A percentile compares a stretch with the other conserved stretches of the same genome.
These are phyloP conservation scores for Backusella luteola DNA, from an alignment of 192 early-diverging fungal species.

Conservation along the genomic window DNA sequence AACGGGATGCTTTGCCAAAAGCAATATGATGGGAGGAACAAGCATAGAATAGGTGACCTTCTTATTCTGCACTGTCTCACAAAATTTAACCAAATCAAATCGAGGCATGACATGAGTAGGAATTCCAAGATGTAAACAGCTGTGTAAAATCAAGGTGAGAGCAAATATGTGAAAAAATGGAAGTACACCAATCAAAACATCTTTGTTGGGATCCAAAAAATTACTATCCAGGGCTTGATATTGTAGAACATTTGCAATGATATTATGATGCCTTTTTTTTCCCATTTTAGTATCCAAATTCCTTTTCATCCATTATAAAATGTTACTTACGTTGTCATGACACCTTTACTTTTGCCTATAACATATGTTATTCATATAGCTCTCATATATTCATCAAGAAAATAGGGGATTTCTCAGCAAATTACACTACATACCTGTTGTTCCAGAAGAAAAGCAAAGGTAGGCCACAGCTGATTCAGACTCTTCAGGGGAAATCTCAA, in stretches of 20 bases:
- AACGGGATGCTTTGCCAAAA: conserved; percentile 61
- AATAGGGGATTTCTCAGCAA: not conserved
- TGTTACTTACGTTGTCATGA: conserved; percentile 42
- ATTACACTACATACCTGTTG: conserved; percentile 18
- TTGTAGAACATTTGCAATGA: conserved; percentile 22
- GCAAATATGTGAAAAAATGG: conserved; percentile 29
- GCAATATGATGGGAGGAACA: conserved; percentile 72
- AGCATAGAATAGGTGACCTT: conserved; percentile 72
- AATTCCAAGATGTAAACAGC: conserved; percentile 16
- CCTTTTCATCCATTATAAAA: conserved; percentile 53
- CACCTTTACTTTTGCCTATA: conserved; percentile 20
- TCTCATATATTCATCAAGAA: no score
- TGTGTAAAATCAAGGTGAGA: conserved; percentile 25
- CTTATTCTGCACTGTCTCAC: conserved; percentile 71
- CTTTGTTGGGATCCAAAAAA: conserved; percentile 36
- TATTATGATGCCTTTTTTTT: conserved; percentile 24
- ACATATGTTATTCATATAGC: not conserved
- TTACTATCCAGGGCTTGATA: conserved; percentile 26
- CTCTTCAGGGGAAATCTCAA: conserved; percentile 21
- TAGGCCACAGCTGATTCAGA: conserved; percentile 19
- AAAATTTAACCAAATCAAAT: conserved; percentile 59
- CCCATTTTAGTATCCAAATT: conserved; percentile 59
- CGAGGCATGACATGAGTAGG: conserved; percentile 58
- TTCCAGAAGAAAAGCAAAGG: conserved; percentile 33
- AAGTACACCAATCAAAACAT: conserved; percentile 18